Conservation (phyloP, 306 rosid genomes). For the Pyrus communis region DNA sequence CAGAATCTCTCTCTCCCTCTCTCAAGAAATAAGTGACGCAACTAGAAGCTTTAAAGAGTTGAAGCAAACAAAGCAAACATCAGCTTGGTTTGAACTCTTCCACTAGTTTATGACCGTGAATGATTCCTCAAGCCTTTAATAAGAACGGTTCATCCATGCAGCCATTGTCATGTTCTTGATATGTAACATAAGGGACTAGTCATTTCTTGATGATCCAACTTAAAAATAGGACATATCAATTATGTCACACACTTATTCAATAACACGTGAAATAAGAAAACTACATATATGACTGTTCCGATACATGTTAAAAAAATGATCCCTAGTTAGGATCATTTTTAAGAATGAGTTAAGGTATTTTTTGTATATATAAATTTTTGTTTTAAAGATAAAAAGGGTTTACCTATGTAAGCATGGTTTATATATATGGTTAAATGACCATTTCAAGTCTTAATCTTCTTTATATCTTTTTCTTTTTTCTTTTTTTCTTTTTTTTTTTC, state of each 20-base stretch:
- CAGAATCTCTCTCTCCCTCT: constrained; percentile 32
- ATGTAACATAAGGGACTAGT: neutral
- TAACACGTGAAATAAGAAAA: neutral
- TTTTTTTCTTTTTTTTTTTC: too few relatives aligned
- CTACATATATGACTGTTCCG: neutral
- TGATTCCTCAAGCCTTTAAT: neutral
- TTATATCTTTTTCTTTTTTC: too few relatives aligned
- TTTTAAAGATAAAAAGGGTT: neutral
- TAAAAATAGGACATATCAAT: too few relatives aligned
- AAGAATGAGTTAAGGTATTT: neutral
- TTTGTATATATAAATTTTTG: neutral
- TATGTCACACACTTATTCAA: too few relatives aligned
- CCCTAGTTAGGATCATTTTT: neutral
- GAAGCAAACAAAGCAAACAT: constrained; percentile 4
- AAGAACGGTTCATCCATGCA: neutral
- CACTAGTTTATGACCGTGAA: neutral
- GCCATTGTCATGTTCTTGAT: neutral
- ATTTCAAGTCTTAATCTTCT: neutral
- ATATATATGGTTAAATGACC: neutral
- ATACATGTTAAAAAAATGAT: too few relatives aligned
- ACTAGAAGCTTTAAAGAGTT: constrained; percentile 1
- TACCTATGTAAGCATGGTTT: neutral
- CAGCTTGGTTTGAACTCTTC: constrained; percentile 11
- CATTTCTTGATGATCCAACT: neutral
- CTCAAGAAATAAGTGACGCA: constrained; percentile 7